Conservation (phyloP, 805 yeast species). For the Candida patagonica region DNA sequence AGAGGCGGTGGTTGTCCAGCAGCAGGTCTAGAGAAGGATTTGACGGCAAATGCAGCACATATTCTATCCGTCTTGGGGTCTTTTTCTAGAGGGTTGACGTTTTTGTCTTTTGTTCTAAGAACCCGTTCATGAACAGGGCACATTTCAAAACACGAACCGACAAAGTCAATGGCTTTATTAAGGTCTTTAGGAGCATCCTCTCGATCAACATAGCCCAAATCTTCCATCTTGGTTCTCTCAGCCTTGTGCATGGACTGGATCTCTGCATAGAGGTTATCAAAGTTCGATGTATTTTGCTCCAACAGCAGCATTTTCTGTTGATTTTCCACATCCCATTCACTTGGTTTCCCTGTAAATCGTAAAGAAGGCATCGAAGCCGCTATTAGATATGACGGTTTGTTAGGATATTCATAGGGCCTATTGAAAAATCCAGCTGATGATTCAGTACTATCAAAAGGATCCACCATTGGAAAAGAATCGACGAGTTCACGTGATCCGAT, state of each 20-base stretch:
- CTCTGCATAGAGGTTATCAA: conserved; percentile 62
- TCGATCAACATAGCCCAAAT: conserved; percentile 72
- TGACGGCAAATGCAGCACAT: conserved; percentile 55
- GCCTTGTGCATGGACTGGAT: conserved; percentile 62
- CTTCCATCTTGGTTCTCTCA: conserved; percentile 75
- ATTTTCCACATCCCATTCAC: conserved; percentile 69
- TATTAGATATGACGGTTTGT: conserved; percentile 7
- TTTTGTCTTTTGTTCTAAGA: conserved; percentile 77
- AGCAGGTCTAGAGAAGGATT: conserved; percentile 92
- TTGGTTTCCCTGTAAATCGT: conserved; percentile 3
- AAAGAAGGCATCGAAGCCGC: conserved; percentile 1
- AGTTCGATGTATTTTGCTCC: conserved; percentile 38
- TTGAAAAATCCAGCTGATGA: conserved; percentile 13
- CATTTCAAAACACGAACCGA: conserved; percentile 88
- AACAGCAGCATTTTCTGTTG: conserved; percentile 50
- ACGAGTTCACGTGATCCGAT: no score
- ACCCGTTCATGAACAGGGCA: conserved; percentile 92
- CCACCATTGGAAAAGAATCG: no score
- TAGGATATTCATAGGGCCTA: conserved; percentile 5
- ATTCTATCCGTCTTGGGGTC: conserved; percentile 53
- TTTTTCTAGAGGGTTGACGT: conserved; percentile 69
- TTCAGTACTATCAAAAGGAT: no score
- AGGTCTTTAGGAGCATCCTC: conserved; percentile 74
- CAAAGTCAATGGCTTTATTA: conserved; percentile 79
- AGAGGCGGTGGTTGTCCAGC: conserved; percentile 98